Conservation (phyloP, 23 red algal species). For the Rhodosorus marinus region DNA sequence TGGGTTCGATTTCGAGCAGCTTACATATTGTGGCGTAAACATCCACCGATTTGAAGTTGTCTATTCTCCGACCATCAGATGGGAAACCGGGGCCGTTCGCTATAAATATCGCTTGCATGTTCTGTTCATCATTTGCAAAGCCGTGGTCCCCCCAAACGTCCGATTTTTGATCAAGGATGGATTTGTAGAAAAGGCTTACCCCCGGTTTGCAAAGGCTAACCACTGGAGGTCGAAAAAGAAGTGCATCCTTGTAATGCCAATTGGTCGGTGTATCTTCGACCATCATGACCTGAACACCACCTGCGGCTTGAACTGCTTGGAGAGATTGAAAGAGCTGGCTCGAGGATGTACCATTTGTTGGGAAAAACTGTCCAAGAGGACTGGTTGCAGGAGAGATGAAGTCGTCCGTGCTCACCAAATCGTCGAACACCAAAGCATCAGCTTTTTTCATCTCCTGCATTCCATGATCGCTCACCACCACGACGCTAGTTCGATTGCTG, state of each 20-base stretch:
- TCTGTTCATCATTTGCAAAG: constrained; percentile 26
- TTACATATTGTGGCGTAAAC: constrained; percentile 27
- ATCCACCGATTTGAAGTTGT: constrained; percentile 18
- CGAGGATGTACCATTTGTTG: constrained; percentile 10
- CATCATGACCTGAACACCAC: constrained; percentile 2
- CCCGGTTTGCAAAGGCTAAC: constrained; percentile 15
- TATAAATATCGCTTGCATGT: constrained; percentile 52
- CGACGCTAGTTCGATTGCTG: constrained; percentile 2
- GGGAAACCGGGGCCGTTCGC: constrained; percentile 37
- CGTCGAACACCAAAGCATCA: constrained; percentile 6
- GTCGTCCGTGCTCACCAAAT: constrained; percentile 7
- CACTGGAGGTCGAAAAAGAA: constrained; percentile 13
- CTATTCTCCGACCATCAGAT: constrained; percentile 4
- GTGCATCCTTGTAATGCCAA: constrained; percentile 18
- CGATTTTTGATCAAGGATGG: constrained; percentile 13
- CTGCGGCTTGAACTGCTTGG: constrained; percentile 1
- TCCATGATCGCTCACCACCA: constrained; percentile 57
- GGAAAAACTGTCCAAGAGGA: constrained; percentile 19
- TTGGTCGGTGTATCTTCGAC: constrained; percentile 16
- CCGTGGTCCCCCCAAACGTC: constrained; percentile 33
- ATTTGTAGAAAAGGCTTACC: constrained; percentile 18
- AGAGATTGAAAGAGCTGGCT: constrained; percentile 1
- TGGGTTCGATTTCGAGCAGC: constrained; percentile 7
- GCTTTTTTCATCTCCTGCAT: constrained; percentile 26
- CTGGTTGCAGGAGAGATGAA: constrained; percentile 10